These are phyloP conservation scores for Parafenestella ontariensis DNA, from an alignment of 2,329 filamentous ascomycete genomes.

Conservation along the genomic window DNA sequence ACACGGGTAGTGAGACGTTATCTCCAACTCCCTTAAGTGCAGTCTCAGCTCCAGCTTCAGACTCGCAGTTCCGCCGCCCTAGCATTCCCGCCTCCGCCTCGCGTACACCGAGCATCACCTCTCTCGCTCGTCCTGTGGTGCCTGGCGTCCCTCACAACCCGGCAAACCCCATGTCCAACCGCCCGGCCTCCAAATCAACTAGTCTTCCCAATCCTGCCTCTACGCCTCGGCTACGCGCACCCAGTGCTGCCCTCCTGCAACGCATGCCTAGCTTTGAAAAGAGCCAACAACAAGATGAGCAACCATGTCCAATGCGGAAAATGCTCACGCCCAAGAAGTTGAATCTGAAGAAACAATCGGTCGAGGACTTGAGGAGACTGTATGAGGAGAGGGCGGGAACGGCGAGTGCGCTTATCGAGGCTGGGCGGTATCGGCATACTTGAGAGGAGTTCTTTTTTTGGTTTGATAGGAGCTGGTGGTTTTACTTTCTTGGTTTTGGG, in stretches of 20 bases:
- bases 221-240: slow-evolving; percentile 38
- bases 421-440: slow-evolving; percentile 10
- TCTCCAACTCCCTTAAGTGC: slow-evolving; percentile 20
- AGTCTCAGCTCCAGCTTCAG: slow-evolving; percentile 21
- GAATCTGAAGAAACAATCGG: slow-evolving; percentile 54
- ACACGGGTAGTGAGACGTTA: slow-evolving; percentile 19
- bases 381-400: slow-evolving; percentile 58
- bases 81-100: slow-evolving; percentile 39
- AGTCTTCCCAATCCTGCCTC: slow-evolving; percentile 37
- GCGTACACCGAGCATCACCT: slow-evolving; percentile 43
- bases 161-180: slow-evolving; percentile 30
- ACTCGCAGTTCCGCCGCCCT: slow-evolving; percentile 37
- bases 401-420: slow-evolving; percentile 39
- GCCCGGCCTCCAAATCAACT: slow-evolving; percentile 37
- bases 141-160: slow-evolving; percentile 30
- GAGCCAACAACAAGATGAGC: slow-evolving; percentile 17
- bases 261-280: slow-evolving; percentile 56
- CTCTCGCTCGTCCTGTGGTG: slow-evolving; percentile 47
- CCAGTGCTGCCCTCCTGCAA: slow-evolving; percentile 53
- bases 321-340: slow-evolving; percentile 44
- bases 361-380: slow-evolving; percentile 56
- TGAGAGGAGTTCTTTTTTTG: not conserved
- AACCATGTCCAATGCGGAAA: slow-evolving; percentile 16
- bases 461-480: not conserved
- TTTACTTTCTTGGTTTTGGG: too few species aligned